Evolutionary conservation across 1,284 basidiomycete species (phyloP), one percentile per base, ranked within the genome.

Genomic region (Pascua sp.): DNA sequence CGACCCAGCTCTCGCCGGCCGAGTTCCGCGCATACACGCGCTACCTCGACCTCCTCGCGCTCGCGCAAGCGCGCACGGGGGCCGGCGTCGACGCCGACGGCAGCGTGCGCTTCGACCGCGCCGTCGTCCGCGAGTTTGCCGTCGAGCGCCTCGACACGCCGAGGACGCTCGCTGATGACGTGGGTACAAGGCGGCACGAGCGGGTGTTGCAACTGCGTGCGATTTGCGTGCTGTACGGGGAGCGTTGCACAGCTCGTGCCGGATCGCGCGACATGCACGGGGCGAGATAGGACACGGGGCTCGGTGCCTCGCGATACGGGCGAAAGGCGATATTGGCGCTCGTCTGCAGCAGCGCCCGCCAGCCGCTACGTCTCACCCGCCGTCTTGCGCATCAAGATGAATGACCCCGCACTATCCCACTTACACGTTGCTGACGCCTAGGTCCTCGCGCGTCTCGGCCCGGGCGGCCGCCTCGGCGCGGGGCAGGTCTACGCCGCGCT

Each of bases 1-100:
- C 51, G 10, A 18, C 16, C 10, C 49, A 65, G 63, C 63, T 65
- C 42, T 61, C 63, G 37, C 63, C 63, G 4, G 49, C 52, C 16
- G 63, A 65, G 53, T 60, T 53, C 45, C 46, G 51, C 38, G 54
- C 61, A 4, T 65, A 60, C 49, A 59, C 46, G 42, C 56, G 59
- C 10, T 65, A 65, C 57, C 56, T 62, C 32, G 63, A 65, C 50
- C 54, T 61, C n/a, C 51, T 65, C 4, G 55, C 51, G 3, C 50
- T 59, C 13, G 52, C 56, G 12, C 53, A 60, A n/a, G 55, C 57
- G 13, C 45, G 49, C 24, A 40, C 51, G 17, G 50, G 47, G 5
- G 39, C 40, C n/a, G 56, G 49, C 9, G 46, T 57, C 18, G 61
- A 52, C 11, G 53, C 57, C 1, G 62, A 64, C 47, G 60, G 60